phyloP scores from a whole-genome alignment of 2,329 filamentous ascomycete genomes.

The Podosphaera xanthii region DNA sequence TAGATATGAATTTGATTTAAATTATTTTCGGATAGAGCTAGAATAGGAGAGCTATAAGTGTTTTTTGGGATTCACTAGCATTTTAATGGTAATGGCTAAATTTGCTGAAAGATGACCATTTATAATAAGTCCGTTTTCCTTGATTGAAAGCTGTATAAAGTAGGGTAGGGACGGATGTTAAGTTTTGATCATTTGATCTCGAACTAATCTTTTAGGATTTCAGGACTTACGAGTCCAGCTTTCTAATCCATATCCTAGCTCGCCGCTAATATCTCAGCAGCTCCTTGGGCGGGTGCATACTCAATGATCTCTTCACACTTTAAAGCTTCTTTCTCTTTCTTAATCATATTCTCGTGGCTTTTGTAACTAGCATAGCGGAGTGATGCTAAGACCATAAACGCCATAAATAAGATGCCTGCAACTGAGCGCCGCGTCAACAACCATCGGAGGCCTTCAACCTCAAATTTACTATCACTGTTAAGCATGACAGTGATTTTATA shows the following conservation, averaged over 20 bases:
- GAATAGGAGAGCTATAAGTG: too few species aligned
- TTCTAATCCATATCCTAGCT: constrained; percentile 18
- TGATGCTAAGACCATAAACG: constrained; percentile 32
- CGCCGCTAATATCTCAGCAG: constrained; percentile 33
- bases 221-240: too few species aligned
- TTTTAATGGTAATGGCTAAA: too few species aligned
- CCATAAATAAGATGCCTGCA: constrained; percentile 43
- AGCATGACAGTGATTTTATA: constrained; percentile 86
- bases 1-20: too few species aligned
- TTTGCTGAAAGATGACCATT: too few species aligned
- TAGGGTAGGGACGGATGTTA: too few species aligned
- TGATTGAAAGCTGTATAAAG: too few species aligned
- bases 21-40: too few species aligned
- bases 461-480: constrained; percentile 73
- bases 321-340: constrained; percentile 15
- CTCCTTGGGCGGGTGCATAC: constrained; percentile 23
- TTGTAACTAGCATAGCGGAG: constrained; percentile 36
- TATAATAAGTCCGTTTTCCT: too few species aligned
- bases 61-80: too few species aligned
- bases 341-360: constrained; percentile 14
- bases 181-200: too few species aligned
- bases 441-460: constrained; percentile 84
- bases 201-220: too few species aligned
- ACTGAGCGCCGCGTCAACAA: constrained; percentile 44
- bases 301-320: constrained; percentile 21